Percentiles rank a stretch among this genome's conserved stretches.
These are phyloP conservation scores for Lolium multiflorum DNA, from an alignment of 176 grass and related monocot species.

Conservation along the genomic window DNA sequence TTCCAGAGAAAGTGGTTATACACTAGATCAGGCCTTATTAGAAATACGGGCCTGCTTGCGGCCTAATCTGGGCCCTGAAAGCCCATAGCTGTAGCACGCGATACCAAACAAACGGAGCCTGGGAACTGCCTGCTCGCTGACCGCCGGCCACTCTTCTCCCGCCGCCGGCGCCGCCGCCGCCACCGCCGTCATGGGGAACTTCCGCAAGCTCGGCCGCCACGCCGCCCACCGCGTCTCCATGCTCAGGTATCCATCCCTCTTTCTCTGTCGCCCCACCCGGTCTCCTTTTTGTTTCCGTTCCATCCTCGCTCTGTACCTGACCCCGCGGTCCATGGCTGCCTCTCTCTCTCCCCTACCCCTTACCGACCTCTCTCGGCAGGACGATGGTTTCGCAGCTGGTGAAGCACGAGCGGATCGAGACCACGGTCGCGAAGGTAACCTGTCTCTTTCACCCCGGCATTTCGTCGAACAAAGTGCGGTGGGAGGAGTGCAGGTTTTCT, in stretches of 20 bases:
- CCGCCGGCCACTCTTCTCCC: conserved; percentile 23
- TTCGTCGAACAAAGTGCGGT: not conserved
- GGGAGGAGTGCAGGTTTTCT: not conserved
- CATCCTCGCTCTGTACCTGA: not conserved
- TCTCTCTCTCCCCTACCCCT: not conserved
- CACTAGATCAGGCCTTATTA: not conserved
- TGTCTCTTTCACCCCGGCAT: not conserved
- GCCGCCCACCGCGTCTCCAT: conserved; percentile 66
- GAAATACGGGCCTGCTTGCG: not conserved
- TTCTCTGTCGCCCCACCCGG: not conserved
- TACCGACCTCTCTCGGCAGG: conserved; percentile 38
- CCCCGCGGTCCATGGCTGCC: not conserved
- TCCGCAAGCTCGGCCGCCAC: conserved; percentile 75
- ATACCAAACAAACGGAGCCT: not conserved
- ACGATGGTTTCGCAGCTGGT: conserved; percentile 98
- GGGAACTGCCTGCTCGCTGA: not conserved
- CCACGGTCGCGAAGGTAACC: conserved; percentile 74
- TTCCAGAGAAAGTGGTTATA: not conserved
- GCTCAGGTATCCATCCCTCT: conserved; percentile 55
- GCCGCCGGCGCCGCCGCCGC: no score
- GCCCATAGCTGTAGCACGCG: not conserved
- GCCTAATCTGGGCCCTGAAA: not conserved
- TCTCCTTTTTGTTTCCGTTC: not conserved
- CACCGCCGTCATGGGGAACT: conserved; percentile 54
- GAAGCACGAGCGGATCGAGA: conserved; percentile 97